Evolutionary conservation across 2,329 filamentous ascomycete species (phyloP), one percentile per base, ranked within the genome.

Genomic region (Diaporthe sp.): DNA sequence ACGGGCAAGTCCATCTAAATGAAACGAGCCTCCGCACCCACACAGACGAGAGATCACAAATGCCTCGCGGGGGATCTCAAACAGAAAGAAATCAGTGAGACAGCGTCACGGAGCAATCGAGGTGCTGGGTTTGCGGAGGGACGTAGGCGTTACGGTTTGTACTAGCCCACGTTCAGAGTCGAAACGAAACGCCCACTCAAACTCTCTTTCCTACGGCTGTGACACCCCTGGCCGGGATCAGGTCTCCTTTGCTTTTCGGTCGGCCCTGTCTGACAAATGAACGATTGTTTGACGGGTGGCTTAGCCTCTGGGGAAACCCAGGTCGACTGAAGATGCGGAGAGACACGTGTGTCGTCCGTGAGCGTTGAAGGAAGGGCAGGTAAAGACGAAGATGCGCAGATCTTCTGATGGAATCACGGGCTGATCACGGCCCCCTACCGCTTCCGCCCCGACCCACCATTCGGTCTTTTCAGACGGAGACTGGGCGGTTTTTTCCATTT

Each of bases 141-240:
- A 38, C 64, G 33, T n/a, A 68, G 64, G 64, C 64, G 64, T 68
- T 54, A 68, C 47, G 64, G 47, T 54, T 68, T 40, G 47, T 38
- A 54, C 45, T 68, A 54, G 47, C 47, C 47, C 64, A 40, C 19
- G 64, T 40, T 68, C 10, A 54, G 64, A 68, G 64, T 68, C 64
- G 64, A 68, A 68, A 68, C 64, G 64, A 68, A 68, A 68, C 64
- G 47, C 64, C n/a, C 64, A 28, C 47, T 68, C 64, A 68, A 54
- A 68, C 64, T 68, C 64, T 54, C 47, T 40, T 68, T 68, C 47
- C 47, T 30, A 9, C 47, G 64, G n/a, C 33, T 33, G 33, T 54
- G 64, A 54, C 64, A 40, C 64, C 64, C 64, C 64, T 68, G n/a
- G 64, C 47, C 15, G 35, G 64, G 64, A 40, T 54, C 64, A 68